A percentile compares a stretch with the other conserved stretches of the same genome.
phyloP scores from a whole-genome alignment of 179 eudicot species.

The Actinidia arguta region DNA sequence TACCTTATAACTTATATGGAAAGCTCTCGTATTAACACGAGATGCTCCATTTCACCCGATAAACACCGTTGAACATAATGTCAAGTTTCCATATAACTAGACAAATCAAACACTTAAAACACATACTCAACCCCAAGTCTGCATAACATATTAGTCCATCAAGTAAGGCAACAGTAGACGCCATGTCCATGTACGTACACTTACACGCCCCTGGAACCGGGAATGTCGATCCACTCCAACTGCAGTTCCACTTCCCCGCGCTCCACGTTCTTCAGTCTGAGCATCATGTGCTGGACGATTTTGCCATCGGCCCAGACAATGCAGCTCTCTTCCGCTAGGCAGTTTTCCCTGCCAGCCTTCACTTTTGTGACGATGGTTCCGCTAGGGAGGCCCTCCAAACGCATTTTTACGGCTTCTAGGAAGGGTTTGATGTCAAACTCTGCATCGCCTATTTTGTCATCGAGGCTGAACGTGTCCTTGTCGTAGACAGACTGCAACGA shows the following conservation, averaged over 20 bases:
- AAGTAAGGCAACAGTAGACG: too few species aligned
- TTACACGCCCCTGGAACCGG: slow-evolving; percentile 14
- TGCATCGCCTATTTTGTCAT: slow-evolving; percentile 64
- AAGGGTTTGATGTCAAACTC: slow-evolving; percentile 43
- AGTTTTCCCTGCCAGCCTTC: slow-evolving; percentile 28
- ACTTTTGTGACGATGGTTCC: slow-evolving; percentile 31
- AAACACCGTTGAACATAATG: too few species aligned
- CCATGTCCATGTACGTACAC: too few species aligned
- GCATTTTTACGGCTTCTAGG: slow-evolving; percentile 39
- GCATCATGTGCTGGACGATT: slow-evolving; percentile 28
- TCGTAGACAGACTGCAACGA: slow-evolving; percentile 41
- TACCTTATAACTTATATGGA: too few species aligned
- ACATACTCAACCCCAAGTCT: too few species aligned
- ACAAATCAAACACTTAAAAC: too few species aligned
- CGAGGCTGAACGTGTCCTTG: slow-evolving; percentile 41
- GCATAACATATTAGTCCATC: too few species aligned
- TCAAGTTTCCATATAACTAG: too few species aligned
- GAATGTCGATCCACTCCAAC: slow-evolving; percentile 34
- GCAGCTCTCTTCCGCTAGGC: slow-evolving; percentile 33
- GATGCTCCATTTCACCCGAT: not conserved
- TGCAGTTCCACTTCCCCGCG: slow-evolving; percentile 33
- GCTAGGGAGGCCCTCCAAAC: slow-evolving; percentile 20
- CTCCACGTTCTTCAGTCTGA: slow-evolving; percentile 30
- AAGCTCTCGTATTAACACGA: too few species aligned
- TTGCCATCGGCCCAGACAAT: slow-evolving; percentile 14